Base-by-base conservation (phyloP, 805 yeast genomes). In the Candida easanensis region DNA sequence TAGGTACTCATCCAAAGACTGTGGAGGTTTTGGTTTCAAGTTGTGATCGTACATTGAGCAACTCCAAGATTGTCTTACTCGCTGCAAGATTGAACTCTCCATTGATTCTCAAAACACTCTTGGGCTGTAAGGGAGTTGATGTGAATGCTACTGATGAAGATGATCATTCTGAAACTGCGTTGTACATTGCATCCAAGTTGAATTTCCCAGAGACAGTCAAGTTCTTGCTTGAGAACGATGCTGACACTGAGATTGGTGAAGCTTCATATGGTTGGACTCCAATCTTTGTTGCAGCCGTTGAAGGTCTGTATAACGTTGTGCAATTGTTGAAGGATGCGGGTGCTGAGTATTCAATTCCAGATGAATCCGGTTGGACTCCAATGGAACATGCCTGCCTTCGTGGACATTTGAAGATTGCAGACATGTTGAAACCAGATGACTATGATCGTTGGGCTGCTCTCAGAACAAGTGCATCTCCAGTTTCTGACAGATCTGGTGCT, bases 321-420 rank as follows among this genome's bases (percentile, higher is more conserved):
- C 62, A 74, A 33, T 47, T 76, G 8, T 69, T 91, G 48, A 62
- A 82, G 22, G 64, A 66, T 0, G 57, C 71, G 33, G 80, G 79
- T 17, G 84, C 88, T 5, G 66, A 70, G 7, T 76, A 67, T 45
- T 74, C 76, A 34, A 64, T 70, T 21, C 71, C 76, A 15, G 98
- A 91, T 65, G 83, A 79, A 36, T 83, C 93, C 40, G 97, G 97
- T 0, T 91, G 98, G 98, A 79, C 88, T 16, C 96, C 98, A n/a
- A 81, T 88, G 81, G 98, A 91, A 57, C 98, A 91, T 63, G 97
- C 97, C 0, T 82, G 88, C 38, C 69, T 91, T 36, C 74, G 97
- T 54, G 98, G 98, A 5, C 95, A 89, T 61, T 66, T 90, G 45
- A 73, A 69, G 3, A 76, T 88, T 28, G 82, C 93, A 1, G 78